Base-by-base conservation (phyloP, 768 basidiomycete genomes). In the Lyophyllum decastes region DNA sequence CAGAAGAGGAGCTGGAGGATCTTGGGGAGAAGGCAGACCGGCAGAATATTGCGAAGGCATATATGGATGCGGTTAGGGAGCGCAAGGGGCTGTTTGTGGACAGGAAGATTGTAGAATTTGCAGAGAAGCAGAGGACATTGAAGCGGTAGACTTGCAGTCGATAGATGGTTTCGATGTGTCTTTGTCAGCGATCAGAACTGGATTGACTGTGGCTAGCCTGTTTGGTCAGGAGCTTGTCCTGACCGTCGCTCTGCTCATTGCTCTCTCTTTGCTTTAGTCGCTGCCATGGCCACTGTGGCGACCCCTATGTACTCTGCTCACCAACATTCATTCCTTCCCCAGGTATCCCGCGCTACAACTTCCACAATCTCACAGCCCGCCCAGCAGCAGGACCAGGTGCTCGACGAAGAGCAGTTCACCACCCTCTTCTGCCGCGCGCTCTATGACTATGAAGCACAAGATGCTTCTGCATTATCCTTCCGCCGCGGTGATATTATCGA, bases 41-140 rank as follows among this genome's bases (percentile, higher is more conserved):
- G 51, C 82, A 85, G 11, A 99, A 99, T 72, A 76, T 98, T n/a
- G 97, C 96, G 0, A 94, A 94, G 66, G 82, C 76, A 17, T 98
- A 98, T 64, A 89, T 97, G 87, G 95, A 98, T 63, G 79, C 73
- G 0, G 96, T 98, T 27, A 82, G 96, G 64, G 90, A 89, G 64
- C 80, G 96, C 25, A 98, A 98, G 68, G 97, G 97, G 4, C 82
- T 98, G 85, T 96, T 95, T 71, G 90, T 97, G 7, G 94, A 98
- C 72, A 79, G 87, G 62, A 98, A 98, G 76, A 88, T 97, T 27
- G 94, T 99, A 1, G 91, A 96, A 68, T 89, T 87, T 69, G 96
- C 97, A 2, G 97, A 98, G 77, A 98, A 98, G 77, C 97, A 98
- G 75, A 82, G 96, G 70, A 98, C 97, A 25, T 71, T 88, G 63